These are phyloP conservation scores for Myxozyma neotropica DNA, from an alignment of 805 yeast genomes.

Conservation along the genomic window DNA sequence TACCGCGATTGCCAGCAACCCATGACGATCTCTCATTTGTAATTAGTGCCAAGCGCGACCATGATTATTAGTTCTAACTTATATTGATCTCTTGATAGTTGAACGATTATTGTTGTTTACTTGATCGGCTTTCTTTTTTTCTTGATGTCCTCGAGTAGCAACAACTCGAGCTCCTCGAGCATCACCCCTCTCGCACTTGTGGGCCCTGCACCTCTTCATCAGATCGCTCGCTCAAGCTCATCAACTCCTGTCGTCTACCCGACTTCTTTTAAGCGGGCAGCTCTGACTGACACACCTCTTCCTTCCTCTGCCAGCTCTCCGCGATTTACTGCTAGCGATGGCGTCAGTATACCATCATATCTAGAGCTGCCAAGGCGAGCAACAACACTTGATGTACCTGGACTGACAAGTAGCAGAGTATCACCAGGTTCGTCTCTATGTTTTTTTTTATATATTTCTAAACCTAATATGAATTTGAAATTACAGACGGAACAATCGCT, in stretches of 20 bases:
- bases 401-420: conserved; percentile 77
- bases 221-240: conserved; percentile 8
- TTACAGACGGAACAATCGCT: conserved; percentile 37
- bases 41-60: too few species aligned
- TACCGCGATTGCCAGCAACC: neutral
- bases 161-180: conserved; percentile 16
- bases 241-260: conserved; percentile 25
- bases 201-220: neutral
- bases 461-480: neutral
- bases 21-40: too few species aligned
- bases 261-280: conserved; percentile 17
- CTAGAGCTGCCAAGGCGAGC: conserved; percentile 52
- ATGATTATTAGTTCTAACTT: too few species aligned
- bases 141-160: conserved; percentile 12
- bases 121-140: neutral
- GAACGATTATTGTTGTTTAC: neutral
- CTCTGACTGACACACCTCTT: conserved; percentile 32
- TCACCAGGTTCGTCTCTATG: conserved; percentile 59
- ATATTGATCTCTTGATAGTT: too few species aligned
- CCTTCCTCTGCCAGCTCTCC: conserved; percentile 30
- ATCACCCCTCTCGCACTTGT: conserved; percentile 19
- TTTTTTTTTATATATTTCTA: neutral
- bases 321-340: conserved; percentile 16
- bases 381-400: conserved; percentile 89
- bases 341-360: conserved; percentile 17